Percentiles rank a stretch among this genome's conserved stretches.
These are phyloP conservation scores for Ormosia semicastrata DNA, from an alignment of 306 rosid genomes.

Conservation along the genomic window DNA sequence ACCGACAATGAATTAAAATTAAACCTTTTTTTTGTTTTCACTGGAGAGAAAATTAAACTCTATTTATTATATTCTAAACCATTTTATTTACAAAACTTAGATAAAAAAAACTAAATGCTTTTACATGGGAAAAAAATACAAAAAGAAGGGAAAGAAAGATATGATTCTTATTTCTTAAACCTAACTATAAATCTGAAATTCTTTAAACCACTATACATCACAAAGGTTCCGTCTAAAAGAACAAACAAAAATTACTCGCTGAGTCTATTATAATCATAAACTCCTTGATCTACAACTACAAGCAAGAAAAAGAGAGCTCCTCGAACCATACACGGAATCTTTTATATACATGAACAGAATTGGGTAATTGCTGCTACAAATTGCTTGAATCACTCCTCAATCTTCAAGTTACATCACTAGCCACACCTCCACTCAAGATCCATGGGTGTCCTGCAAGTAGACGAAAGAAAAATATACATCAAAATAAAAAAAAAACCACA, in stretches of 20 bases:
- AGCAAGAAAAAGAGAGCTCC: background rate
- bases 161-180: slow-evolving; percentile 14
- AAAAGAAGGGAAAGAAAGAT: slow-evolving; percentile 30
- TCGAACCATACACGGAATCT: slow-evolving; percentile 2
- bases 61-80: no score
- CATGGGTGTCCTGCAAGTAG: slow-evolving; percentile 70
- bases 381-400: background rate
- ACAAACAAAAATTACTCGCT: background rate
- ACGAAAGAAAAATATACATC: background rate
- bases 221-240: background rate
- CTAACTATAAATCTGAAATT: slow-evolving; percentile 31
- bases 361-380: background rate
- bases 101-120: background rate
- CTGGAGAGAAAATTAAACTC: no score
- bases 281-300: background rate
- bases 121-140: background rate
- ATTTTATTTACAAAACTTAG: background rate
- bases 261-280: slow-evolving; percentile 17
- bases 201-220: background rate
- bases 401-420: slow-evolving; percentile 2
- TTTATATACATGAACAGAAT: background rate
- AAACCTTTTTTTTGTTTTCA: no score
- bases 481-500: background rate
- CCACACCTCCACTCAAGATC: slow-evolving; percentile 66
- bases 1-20: no score